Conservation (phyloP, 495 filamentous ascomycete genomes). For the Podospora fimiseda region DNA sequence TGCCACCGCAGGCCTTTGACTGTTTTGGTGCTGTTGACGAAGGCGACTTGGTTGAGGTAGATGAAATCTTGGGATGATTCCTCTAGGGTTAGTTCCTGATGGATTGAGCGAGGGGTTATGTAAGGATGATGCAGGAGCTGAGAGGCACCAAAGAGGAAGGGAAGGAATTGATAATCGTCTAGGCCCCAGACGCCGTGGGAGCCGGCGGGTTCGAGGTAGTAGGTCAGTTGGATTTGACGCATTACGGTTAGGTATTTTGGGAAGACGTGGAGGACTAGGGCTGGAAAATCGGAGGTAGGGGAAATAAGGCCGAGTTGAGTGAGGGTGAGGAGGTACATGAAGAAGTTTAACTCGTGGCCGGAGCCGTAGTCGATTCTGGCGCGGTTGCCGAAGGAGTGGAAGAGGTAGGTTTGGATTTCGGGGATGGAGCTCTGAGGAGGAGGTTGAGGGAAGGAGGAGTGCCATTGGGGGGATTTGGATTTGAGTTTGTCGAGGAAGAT, state of each 20-base stretch:
- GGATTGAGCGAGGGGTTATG: conserved; percentile 80
- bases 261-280: conserved; percentile 72
- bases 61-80: conserved; percentile 76
- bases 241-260: conserved; percentile 73
- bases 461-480: conserved; percentile 51
- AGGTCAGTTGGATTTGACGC: conserved; percentile 75
- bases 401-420: conserved; percentile 74
- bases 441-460: conserved; percentile 50
- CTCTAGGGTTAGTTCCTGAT: conserved; percentile 77
- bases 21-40: conserved; percentile 93
- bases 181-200: conserved; percentile 96
- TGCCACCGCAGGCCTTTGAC: conserved; percentile 96
- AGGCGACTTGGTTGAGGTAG: conserved; percentile 86
- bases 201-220: conserved; percentile 92
- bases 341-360: conserved; percentile 93
- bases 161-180: conserved; percentile 96
- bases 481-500: conserved; percentile 68
- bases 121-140: conserved; percentile 84
- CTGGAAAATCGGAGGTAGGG: conserved; percentile 55
- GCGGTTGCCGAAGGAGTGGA: conserved; percentile 76
- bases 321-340: conserved; percentile 79
- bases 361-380: conserved; percentile 94
- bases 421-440: conserved; percentile 38
- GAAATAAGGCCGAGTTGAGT: conserved; percentile 25
- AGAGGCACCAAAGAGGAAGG: conserved; percentile 87